Conservation (phyloP, 345 rosid genomes). For the rapeseed (Brassica napus) region Da-Ae NC_063435.1:22907001-22907500, state of each 20-base stretch:
- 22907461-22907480: not conserved
- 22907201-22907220: not conserved
- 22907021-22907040: slow-evolving; percentile 5
- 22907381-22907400: slow-evolving; percentile 32
- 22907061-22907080: slow-evolving; percentile 19
- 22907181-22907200: not conserved
- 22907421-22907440: slow-evolving; percentile 12
- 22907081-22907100: slow-evolving; percentile 34
- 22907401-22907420: slow-evolving; percentile 16
- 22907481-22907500: slow-evolving; percentile 1
- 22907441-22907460: not conserved
- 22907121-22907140: not conserved
- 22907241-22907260: slow-evolving; percentile 82
- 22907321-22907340: not conserved
- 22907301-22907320: slow-evolving; percentile 19
- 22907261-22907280: slow-evolving; percentile 64
- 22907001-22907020: not conserved
- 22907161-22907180: not conserved
- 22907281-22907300: slow-evolving; percentile 64
- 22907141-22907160: not conserved
- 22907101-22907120: not conserved
- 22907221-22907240: slow-evolving; percentile 8
- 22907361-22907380: slow-evolving; percentile 34
- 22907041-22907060: not conserved
- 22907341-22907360: slow-evolving; percentile 30